A percentile compares a stretch with the other conserved stretches of the same genome.
Evolutionary conservation across 371 early-diverging fungal genomes (phyloP).

Genomic region (Rhizopus sp.): DNA sequence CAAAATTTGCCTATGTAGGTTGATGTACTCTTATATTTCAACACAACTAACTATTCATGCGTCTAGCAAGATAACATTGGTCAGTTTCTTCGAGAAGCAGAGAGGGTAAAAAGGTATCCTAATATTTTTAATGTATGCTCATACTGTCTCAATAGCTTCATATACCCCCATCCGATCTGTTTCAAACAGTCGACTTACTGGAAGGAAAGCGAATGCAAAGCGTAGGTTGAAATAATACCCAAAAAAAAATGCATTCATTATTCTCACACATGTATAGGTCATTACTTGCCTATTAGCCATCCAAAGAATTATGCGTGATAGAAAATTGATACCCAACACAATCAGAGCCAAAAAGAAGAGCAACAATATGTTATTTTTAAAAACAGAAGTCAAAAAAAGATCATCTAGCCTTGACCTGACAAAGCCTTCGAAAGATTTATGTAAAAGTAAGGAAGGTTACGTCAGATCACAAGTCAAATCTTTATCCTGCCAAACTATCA

Average conservation of each 20-base stretch:
- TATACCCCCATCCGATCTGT: constrained; percentile 82
- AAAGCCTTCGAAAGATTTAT: neutral
- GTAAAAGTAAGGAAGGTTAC: constrained; percentile 6
- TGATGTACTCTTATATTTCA: neutral
- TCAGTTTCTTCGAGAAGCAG: constrained; percentile 64
- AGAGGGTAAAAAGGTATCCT: constrained; percentile 32
- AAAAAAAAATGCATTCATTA: neutral
- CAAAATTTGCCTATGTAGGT: constrained; percentile 25
- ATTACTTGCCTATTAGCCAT: constrained; percentile 23
- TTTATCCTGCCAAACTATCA: neutral
- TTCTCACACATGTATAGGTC: constrained; percentile 21
- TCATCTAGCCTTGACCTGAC: neutral
- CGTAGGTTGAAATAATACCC: constrained; percentile 40
- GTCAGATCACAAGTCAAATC: constrained; percentile 19
- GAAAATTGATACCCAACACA: constrained; percentile 11
- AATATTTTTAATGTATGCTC: neutral
- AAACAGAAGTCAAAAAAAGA: neutral
- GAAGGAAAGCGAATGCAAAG: constrained; percentile 88
- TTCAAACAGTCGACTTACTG: constrained; percentile 91
- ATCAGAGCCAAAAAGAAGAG: neutral
- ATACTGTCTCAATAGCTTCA: constrained; percentile 53
- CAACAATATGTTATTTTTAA: neutral
- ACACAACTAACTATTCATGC: neutral
- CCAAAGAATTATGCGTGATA: constrained; percentile 24
- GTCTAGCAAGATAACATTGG: constrained; percentile 82